Conservation (phyloP, 2,329 filamentous ascomycete species). For the Talaromyces sp. region DNA sequence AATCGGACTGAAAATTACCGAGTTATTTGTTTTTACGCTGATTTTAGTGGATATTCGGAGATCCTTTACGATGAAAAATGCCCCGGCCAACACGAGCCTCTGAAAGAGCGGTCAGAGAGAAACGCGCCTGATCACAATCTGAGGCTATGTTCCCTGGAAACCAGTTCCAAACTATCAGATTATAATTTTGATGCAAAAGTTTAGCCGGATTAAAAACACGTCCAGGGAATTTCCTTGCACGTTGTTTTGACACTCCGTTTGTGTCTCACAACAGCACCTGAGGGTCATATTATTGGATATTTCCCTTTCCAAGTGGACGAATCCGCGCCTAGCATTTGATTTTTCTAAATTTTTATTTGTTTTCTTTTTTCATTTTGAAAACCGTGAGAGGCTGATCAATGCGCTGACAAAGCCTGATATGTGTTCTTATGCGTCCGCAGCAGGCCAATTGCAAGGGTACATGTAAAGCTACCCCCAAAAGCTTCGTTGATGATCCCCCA, state of each 20-base stretch:
- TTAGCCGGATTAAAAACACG: not conserved
- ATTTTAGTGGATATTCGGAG: not conserved
- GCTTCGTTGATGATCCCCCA: not conserved
- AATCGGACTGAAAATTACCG: too few species aligned
- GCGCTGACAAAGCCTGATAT: not conserved
- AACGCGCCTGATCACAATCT: not conserved
- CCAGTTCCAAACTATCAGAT: not conserved
- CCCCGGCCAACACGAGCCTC: not conserved
- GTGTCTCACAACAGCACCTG: not conserved
- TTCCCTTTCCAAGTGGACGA: not conserved
- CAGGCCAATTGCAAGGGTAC: not conserved
- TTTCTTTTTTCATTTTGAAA: not conserved
- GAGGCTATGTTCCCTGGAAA: not conserved
- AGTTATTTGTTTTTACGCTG: not conserved
- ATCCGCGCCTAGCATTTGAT: not conserved
- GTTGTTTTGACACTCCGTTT: not conserved
- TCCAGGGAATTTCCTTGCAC: not conserved
- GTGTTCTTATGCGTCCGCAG: not conserved
- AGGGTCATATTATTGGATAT: not conserved
- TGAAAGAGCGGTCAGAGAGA: not conserved
- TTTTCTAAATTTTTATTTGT: too few species aligned
- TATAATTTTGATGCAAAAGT: not conserved
- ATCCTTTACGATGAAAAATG: not conserved
- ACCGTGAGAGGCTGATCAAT: not conserved
- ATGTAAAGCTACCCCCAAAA: not conserved